phyloP scores from a whole-genome alignment of 345 rosid species.

The Stellera chamaejasme region DNA sequence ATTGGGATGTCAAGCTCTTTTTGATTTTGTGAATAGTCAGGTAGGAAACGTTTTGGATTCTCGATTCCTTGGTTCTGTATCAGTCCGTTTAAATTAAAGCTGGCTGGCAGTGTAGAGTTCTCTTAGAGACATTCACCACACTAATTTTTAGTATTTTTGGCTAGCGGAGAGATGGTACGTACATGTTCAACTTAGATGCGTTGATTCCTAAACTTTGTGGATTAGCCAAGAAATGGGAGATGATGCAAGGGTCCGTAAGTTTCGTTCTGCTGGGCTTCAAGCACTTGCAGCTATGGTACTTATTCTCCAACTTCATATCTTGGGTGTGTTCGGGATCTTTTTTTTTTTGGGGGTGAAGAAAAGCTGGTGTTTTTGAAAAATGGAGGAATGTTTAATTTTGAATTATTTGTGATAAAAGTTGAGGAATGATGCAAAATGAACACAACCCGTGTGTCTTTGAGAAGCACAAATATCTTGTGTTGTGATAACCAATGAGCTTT shows the following conservation, averaged over 20 bases:
- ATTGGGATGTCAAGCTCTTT: conserved; percentile 58
- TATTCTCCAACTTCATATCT: background rate
- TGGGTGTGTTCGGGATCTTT: background rate
- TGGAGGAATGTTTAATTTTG: too few relatives aligned
- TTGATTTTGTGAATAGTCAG: conserved; percentile 67
- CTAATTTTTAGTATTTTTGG: conserved; percentile 13
- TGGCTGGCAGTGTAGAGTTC: conserved; percentile 3
- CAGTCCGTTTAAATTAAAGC: background rate
- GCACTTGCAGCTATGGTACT: conserved; percentile 63
- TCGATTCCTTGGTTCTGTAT: background rate
- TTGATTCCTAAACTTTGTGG: conserved; percentile 55
- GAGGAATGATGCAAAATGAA: too few relatives aligned
- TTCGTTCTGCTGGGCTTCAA: conserved; percentile 59
- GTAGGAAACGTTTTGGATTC: conserved; percentile 25
- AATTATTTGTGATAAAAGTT: too few relatives aligned
- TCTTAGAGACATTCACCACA: background rate
- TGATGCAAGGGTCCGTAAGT: conserved; percentile 25
- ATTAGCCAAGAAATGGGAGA: conserved; percentile 54
- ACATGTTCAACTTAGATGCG: conserved; percentile 64
- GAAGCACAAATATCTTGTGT: too few relatives aligned
- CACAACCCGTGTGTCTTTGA: too few relatives aligned
- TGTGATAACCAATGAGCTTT: too few relatives aligned
- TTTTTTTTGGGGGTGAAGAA: background rate
- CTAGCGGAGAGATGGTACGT: conserved; percentile 56
- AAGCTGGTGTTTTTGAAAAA: too few relatives aligned